Conservation (phyloP, 169 alveolate species). For the Plasmodium blacklocki region DNA sequence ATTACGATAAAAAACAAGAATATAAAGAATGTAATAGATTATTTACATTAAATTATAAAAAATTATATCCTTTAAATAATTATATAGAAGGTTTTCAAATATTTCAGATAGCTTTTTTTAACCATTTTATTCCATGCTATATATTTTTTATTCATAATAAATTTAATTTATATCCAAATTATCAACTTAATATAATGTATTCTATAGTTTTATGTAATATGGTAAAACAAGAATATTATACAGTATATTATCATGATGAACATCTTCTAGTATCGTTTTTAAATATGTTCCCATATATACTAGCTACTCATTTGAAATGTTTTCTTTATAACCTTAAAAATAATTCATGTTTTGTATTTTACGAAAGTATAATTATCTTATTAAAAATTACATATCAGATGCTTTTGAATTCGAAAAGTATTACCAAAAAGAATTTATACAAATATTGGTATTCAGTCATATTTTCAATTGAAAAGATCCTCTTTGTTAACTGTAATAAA, state of each 20-base stretch:
- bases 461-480: conserved; percentile 53
- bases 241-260: conserved; percentile 45
- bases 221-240: conserved; percentile 63
- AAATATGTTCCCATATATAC: conserved; percentile 73
- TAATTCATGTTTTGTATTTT: conserved; percentile 59
- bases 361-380: conserved; percentile 67
- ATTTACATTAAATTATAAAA: conserved; percentile 71
- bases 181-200: conserved; percentile 28
- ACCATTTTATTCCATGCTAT: conserved; percentile 57
- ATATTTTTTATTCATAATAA: conserved; percentile 60
- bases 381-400: conserved; percentile 53
- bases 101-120: conserved; percentile 42
- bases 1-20: conserved; percentile 29
- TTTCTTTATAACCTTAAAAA: conserved; percentile 61
- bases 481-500: conserved; percentile 46
- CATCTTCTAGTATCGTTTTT: conserved; percentile 43
- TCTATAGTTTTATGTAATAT: conserved; percentile 65
- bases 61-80: conserved; percentile 71
- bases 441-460: conserved; percentile 68
- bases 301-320: conserved; percentile 69
- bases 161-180: conserved; percentile 69
- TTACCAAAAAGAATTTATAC: conserved; percentile 8
- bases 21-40: conserved; percentile 67
- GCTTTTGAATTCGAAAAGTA: conserved; percentile 8
- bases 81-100: conserved; percentile 69